phyloP scores from a whole-genome alignment of 768 basidiomycete species.

The Neoboletus subvelutipes region DNA sequence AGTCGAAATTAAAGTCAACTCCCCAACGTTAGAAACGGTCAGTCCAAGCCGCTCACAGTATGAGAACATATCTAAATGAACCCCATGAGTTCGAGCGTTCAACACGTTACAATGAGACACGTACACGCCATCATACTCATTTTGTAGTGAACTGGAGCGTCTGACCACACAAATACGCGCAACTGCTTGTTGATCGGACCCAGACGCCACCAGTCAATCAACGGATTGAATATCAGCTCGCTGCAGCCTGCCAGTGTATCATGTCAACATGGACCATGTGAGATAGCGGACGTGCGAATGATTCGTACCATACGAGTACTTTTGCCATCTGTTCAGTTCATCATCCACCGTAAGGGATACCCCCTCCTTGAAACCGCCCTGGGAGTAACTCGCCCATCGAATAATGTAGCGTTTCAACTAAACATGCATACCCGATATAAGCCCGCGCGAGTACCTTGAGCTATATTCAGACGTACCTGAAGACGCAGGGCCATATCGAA shows the following conservation, averaged over 20 bases:
- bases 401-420: slow-evolving; percentile 26
- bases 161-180: slow-evolving; percentile 74
- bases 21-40: slow-evolving; percentile 2
- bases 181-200: slow-evolving; percentile 86
- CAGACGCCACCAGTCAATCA: slow-evolving; percentile 70
- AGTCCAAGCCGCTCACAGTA: slow-evolving; percentile 39
- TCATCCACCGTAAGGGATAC: slow-evolving; percentile 91
- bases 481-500: slow-evolving; percentile 63
- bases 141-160: slow-evolving; percentile 80
- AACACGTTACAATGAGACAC: slow-evolving; percentile 11
- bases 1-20: not conserved
- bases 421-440: not conserved
- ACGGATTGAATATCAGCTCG: slow-evolving; percentile 81
- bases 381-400: slow-evolving; percentile 80
- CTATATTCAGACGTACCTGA: slow-evolving; percentile 35
- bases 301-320: slow-evolving; percentile 68
- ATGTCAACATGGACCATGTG: slow-evolving; percentile 30
- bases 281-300: slow-evolving; percentile 36
- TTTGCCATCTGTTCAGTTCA: slow-evolving; percentile 94
- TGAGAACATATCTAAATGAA: slow-evolving; percentile 45
- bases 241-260: slow-evolving; percentile 22
- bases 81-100: slow-evolving; percentile 3
- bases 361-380: slow-evolving; percentile 90
- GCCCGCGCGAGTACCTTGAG: not conserved
- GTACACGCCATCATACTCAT: slow-evolving; percentile 56